phyloP scores from a whole-genome alignment of 2,329 filamentous ascomycete genomes.

The Talaromyces sp. region DNA sequence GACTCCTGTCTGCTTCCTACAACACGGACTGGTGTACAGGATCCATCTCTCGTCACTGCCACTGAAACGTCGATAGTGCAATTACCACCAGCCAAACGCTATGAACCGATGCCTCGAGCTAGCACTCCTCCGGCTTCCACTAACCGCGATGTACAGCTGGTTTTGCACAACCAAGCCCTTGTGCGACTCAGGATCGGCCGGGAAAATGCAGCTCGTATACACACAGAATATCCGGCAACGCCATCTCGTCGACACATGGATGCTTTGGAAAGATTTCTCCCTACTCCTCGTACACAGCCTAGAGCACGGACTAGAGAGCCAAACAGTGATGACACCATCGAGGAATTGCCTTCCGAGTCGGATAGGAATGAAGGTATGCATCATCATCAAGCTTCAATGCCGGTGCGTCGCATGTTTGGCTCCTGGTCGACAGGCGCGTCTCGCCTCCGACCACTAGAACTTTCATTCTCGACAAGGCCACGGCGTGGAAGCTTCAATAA shows the following conservation, averaged over 20 bases:
- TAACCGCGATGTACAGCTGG: not conserved
- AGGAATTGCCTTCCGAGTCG: not conserved
- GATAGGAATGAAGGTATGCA: not conserved
- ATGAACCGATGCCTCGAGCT: not conserved
- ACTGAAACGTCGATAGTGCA: not conserved
- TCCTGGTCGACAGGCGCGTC: not conserved
- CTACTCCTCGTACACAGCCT: not conserved
- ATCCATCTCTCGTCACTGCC: not conserved
- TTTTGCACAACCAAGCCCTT: slow-evolving; percentile 15
- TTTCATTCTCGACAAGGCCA: not conserved
- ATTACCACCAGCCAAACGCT: not conserved
- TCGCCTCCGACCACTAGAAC: not conserved
- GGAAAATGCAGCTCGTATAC: slow-evolving; percentile 25
- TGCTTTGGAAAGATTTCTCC: not conserved
- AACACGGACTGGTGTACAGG: not conserved
- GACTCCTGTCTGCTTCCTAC: not conserved
- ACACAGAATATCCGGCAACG: not conserved
- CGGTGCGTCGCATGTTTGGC: slow-evolving; percentile 11
- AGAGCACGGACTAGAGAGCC: slow-evolving; percentile 2
- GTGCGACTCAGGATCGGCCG: slow-evolving; percentile 24
- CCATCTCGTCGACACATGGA: not conserved
- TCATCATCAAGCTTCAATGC: not conserved
- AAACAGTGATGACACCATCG: slow-evolving; percentile 13
- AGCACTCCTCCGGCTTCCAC: not conserved
- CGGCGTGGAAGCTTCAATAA: not conserved